phyloP scores from a whole-genome alignment of 2,329 filamentous ascomycete genomes.

The Fusarium albosuccineum region DNA sequence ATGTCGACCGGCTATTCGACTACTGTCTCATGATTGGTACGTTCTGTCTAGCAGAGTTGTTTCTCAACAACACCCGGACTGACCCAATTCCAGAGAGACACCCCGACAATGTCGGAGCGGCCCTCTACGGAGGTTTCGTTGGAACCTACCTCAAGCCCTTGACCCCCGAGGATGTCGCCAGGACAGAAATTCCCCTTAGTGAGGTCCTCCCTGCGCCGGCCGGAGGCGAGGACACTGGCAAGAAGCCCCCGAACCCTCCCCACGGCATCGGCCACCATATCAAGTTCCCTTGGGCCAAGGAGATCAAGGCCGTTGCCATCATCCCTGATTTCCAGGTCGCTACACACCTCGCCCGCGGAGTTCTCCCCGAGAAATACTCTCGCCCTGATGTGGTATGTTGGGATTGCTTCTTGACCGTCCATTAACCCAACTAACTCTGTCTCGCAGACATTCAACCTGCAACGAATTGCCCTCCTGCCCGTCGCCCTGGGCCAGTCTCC shows the following conservation, averaged over 20 bases:
- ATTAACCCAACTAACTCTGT: conserved; percentile 29
- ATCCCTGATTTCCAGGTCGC: conserved; percentile 96
- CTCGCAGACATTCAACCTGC: conserved; percentile 87
- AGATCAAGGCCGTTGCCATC: conserved; percentile 97
- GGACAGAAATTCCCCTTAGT: conserved; percentile 92
- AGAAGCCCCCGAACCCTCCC: conserved; percentile 88
- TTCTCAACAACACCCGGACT: conserved; percentile 10
- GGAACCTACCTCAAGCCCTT: conserved; percentile 96
- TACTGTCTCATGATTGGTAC: conserved; percentile 96
- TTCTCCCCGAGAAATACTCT: conserved; percentile 84
- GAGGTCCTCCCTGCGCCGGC: conserved; percentile 93
- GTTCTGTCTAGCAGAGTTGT: conserved; percentile 34
- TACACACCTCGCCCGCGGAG: conserved; percentile 90
- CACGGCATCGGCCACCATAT: conserved; percentile 95
- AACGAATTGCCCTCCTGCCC: conserved; percentile 90
- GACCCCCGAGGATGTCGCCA: conserved; percentile 86
- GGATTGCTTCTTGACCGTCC: neutral
- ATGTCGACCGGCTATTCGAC: conserved; percentile 87
- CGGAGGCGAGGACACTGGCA: conserved; percentile 90
- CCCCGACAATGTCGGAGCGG: conserved; percentile 94
- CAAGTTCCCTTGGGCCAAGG: conserved; percentile 91
- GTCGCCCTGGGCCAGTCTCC: conserved; percentile 91
- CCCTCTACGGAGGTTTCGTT: conserved; percentile 95
- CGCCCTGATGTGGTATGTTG: conserved; percentile 81
- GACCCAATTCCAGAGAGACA: conserved; percentile 73